Evolutionary conservation across 306 rosid species (phyloP), one percentile per base, ranked within the genome.

Genomic region (Dryas drummondii): DNA sequence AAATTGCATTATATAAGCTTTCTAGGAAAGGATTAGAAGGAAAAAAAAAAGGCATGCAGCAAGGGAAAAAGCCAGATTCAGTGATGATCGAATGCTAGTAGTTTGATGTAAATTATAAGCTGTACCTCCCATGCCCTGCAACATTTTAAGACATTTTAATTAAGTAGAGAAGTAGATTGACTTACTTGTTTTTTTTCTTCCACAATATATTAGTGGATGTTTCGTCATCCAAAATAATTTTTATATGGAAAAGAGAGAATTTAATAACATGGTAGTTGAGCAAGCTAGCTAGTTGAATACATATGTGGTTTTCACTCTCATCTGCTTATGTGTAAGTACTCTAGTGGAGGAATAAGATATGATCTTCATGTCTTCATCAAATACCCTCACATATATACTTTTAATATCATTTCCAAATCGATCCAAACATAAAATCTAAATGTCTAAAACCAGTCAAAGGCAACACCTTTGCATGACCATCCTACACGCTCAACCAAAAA

Each of bases 1-100:
- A 63, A 44, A 8, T 11, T 47, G 5, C 85, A 82, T 73, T 56
- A 22, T 54, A 22, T n/a, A 66, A 66, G 71, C 1, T 11, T 32
- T 1, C 37, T 32, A 32, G 26, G 5, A 26, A 47, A 11, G 71
- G 54, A 66, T 46, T 66, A 46, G 52, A 19, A 46, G 15, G 53
- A 26, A n/a, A 59, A 2, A 5, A 26, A 32, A 32, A 32, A 32
- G 37, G 37, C 37, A 32, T 5, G 54, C 71, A 47, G n/a, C 19
- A 66, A 66, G 45, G 1, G 32, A 22, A 46, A 49, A 19, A 22
- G 17, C 71, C 9, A 47, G 54, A 17, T 15, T 46, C 1, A 15
- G 40, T 66, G 54, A 46, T 66, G 70, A 19, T 22, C 22, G 22
- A 66, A 66, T 66, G 71, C 42, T 1, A 27, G 12, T 54, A 54